Evolutionary conservation across 2,329 filamentous ascomycete species (phyloP), one percentile per base, ranked within the genome.

Genomic region (Purpureocillium takamizusanense): DNA sequence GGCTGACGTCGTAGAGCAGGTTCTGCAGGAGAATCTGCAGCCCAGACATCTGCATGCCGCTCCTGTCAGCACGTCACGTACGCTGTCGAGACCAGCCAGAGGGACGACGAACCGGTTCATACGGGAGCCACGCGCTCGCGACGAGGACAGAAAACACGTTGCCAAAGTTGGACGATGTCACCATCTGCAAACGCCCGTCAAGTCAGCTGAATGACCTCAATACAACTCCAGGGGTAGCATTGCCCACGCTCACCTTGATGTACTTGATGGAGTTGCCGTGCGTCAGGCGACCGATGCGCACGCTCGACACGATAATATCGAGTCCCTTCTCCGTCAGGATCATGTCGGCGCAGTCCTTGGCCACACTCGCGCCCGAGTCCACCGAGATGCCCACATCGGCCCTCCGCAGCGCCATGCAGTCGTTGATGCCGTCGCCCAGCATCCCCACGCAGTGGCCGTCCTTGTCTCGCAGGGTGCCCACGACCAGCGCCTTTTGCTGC

Each of bases 261-360:
- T 54, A 54, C 40, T 54, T 54, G 48, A 54, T 51, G 4, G 51
- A 50, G 42, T 54, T 54, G 33, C 51, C 51, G 16, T 54, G 51
- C 9, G 51, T 54, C 11, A 51, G 35, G 12, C 51, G 49, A 0
- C 51, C 53, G 4, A 47, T 47, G 3, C 41, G 46, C 29, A 55
- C 52, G 25, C 49, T 47, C 7, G 49, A 37, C 1, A 49, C 51
- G 18, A 56, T 51, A 18, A 56, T 52, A 10, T 42, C 40, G n/a
- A 54, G 45, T 4, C 51, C 52, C 43, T 55, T 55, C 31, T 54
- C 50, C 4, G 53, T 55, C 21, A 55, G 40, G 23, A 55, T 53
- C 18, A 55, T 36, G 17, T 55, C 52, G 3, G 53, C 52, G 14
- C 50, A 52, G 39, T 55, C 53, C 33, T 55, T 56, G 33, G 52